Conservation (phyloP, 371 early-diverging fungal genomes). For the Actinomortierella wolfii region DNA sequence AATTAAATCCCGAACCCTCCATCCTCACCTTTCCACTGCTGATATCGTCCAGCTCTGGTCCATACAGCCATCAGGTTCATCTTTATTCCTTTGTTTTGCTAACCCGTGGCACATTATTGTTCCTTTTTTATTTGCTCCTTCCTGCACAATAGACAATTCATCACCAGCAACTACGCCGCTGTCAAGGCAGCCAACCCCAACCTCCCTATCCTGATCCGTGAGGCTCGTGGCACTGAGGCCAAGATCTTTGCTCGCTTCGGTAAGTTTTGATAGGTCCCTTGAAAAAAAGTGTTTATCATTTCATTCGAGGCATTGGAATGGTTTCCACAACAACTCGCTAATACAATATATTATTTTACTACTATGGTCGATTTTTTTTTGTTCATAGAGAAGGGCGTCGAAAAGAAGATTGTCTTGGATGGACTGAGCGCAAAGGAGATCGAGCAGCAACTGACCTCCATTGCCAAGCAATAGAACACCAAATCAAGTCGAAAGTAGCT, state of each 20-base stretch:
- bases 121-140: background rate
- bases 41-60: background rate
- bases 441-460: slow-evolving; percentile 66
- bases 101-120: background rate
- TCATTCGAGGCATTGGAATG: background rate
- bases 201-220: slow-evolving; percentile 90
- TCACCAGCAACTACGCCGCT: slow-evolving; percentile 76
- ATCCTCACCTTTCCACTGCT: no score
- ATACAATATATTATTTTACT: background rate
- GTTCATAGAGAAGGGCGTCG: slow-evolving; percentile 80
- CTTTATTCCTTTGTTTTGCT: no score
- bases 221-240: slow-evolving; percentile 85
- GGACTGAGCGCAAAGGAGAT: slow-evolving; percentile 76
- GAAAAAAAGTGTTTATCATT: background rate
- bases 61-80: no score
- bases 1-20: no score
- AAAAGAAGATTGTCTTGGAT: slow-evolving; percentile 79
- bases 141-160: slow-evolving; percentile 87
- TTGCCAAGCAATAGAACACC: slow-evolving; percentile 52
- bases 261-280: slow-evolving; percentile 43
- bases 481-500: no score
- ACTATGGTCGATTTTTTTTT: background rate
- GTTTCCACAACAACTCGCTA: background rate
- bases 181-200: slow-evolving; percentile 87
- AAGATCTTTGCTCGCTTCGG: slow-evolving; percentile 92